Evolutionary conservation across 495 filamentous ascomycete species (phyloP).

Genomic region (Aspergillus conjunctus): DNA sequence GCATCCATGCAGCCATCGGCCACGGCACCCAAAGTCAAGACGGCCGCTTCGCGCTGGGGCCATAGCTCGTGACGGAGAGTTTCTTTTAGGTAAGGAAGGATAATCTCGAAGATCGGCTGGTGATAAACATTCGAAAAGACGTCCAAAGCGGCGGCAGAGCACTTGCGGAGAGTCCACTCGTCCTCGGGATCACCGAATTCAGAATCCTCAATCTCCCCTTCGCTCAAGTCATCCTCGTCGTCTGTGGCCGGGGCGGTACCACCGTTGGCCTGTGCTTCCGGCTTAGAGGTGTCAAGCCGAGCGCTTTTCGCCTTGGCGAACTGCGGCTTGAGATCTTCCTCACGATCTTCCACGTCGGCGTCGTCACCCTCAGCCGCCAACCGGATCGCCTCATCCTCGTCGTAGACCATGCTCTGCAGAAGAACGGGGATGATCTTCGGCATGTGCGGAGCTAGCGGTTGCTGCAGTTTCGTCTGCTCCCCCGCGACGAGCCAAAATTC

Average conservation of each 20-base stretch:
- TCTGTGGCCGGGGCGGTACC: slow-evolving; percentile 46
- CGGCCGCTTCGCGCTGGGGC: slow-evolving; percentile 91
- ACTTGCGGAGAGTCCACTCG: slow-evolving; percentile 95
- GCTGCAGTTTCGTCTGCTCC: slow-evolving; percentile 77
- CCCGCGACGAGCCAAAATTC: slow-evolving; percentile 97
- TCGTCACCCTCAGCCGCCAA: slow-evolving; percentile 83
- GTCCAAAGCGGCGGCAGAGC: slow-evolving; percentile 93
- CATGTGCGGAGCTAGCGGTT: slow-evolving; percentile 73
- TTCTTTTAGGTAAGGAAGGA: slow-evolving; percentile 87
- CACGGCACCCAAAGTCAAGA: slow-evolving; percentile 91
- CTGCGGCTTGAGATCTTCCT: slow-evolving; percentile 87
- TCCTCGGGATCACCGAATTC: slow-evolving; percentile 79
- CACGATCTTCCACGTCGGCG: slow-evolving; percentile 87
- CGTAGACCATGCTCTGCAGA: slow-evolving; percentile 94
- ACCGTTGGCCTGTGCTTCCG: slow-evolving; percentile 53
- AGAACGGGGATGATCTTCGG: slow-evolving; percentile 86
- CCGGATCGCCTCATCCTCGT: slow-evolving; percentile 85
- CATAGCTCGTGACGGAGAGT: slow-evolving; percentile 88
- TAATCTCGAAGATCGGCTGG: slow-evolving; percentile 82
- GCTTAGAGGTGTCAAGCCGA: slow-evolving; percentile 50
- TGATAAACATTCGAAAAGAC: slow-evolving; percentile 91
- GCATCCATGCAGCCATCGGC: slow-evolving; percentile 92
- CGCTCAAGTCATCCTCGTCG: slow-evolving; percentile 72
- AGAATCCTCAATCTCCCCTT: slow-evolving; percentile 86
- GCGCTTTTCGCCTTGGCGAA: slow-evolving; percentile 78